These are phyloP conservation scores for Ambrosia artemisiifolia DNA, from an alignment of 129 eudicot species.

Conservation along the genomic window DNA sequence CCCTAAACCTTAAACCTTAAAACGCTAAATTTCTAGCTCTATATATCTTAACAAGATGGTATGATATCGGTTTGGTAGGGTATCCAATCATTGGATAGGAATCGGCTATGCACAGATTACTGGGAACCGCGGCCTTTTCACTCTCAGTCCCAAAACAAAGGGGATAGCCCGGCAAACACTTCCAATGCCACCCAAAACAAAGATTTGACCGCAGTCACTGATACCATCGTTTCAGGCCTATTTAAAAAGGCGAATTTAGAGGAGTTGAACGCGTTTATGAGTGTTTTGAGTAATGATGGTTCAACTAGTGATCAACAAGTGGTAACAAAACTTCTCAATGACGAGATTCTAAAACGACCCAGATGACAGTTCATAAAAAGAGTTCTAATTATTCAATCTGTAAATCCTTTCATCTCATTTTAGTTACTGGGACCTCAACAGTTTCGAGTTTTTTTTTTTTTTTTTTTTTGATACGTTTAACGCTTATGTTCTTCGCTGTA, in stretches of 20 bases:
- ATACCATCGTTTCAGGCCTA: constrained; percentile 46
- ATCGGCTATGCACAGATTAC: constrained; percentile 53
- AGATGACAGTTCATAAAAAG: constrained; percentile 29
- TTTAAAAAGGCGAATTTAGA: constrained; percentile 71
- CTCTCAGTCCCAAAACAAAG: constrained; percentile 33
- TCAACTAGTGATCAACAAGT: constrained; percentile 31
- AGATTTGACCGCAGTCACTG: constrained; percentile 29
- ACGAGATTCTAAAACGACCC: constrained; percentile 57
- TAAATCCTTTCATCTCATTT: constrained; percentile 39
- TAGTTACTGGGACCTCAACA: constrained; percentile 18
- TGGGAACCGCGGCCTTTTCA: constrained; percentile 74
- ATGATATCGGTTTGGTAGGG: constrained; percentile 38
- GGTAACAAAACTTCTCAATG: constrained; percentile 51
- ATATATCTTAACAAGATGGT: constrained; percentile 9
- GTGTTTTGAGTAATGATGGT: constrained; percentile 38
- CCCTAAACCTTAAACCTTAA: background rate
- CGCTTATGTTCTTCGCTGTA: constrained; percentile 16
- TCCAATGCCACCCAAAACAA: constrained; percentile 24
- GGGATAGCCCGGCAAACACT: constrained; percentile 18
- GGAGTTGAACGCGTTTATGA: constrained; percentile 54
- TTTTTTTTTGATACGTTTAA: background rate
- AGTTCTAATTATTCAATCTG: constrained; percentile 28
- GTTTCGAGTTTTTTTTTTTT: background rate
- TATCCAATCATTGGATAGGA: constrained; percentile 59
- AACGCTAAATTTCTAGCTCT: background rate